Evolutionary conservation across 2,329 filamentous ascomycete species (phyloP), one percentile per base, ranked within the genome.

Genomic region (Hypoxylon sp.): DNA sequence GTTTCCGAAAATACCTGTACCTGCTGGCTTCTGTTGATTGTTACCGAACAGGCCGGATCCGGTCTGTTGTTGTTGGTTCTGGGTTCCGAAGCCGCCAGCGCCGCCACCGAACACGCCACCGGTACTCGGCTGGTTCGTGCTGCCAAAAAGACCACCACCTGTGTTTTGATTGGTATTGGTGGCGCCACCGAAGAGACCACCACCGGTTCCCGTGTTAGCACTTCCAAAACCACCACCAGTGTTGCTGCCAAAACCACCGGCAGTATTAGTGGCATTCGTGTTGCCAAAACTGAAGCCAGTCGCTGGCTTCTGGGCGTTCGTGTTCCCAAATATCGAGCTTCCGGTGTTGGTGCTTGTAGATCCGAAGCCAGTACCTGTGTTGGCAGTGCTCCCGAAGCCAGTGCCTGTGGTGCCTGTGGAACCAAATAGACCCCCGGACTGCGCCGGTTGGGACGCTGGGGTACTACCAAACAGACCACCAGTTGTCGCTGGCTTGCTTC

Each of bases 281-380:
- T 64, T 76, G 25, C 70, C 70, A 51, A 76, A 76, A 17, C 67
- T 73, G 65, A 75, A 73, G 10, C 72, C 73, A 1, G 74, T 21
- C 32, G 70, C 73, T 1, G 74, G n/a, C 51, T 71, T 74, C 41
- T 75, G 65, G n/a, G 56, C 55, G 46, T 66, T 71, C 32, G 71
- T 76, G 60, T 69, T 75, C 10, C 78, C 81, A 59, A 84, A 84
- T 11, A 83, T 58, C 19, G 80, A 79, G 21, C 78, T 75, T 25
- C 76, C 71, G 7, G 80, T 72, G 36, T 76, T 79, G 30, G 74
- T 68, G 48, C 68, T 75, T 43, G 79, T 80, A 41, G 80, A 67
- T 49, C 87, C 87, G 71, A 89, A 89, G 10, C 81, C 83, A 68
- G 81, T 77, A 43, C 73, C 73, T 6, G 79, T 23, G 23, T 23